phyloP scores from a whole-genome alignment of 2,329 filamentous ascomycete species.

The Periconia sp. region DNA sequence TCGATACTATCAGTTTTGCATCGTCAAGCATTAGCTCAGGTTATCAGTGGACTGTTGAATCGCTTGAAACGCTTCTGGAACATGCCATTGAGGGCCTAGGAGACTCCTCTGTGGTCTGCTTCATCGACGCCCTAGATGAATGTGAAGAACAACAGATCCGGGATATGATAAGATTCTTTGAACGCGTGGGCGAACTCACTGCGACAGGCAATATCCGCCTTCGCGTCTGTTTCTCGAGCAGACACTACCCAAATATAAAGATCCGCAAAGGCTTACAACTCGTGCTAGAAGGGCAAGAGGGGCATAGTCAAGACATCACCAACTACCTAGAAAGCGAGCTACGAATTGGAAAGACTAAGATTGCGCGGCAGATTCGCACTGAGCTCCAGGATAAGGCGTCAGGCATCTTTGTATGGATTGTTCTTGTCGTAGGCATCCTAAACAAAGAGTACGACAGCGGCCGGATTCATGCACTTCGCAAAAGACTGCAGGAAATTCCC shows the following conservation, averaged over 20 bases:
- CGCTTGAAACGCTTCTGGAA: constrained; percentile 15
- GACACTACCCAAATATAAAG: constrained; percentile 53
- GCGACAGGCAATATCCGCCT: constrained; percentile 16
- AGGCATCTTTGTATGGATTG: constrained; percentile 55
- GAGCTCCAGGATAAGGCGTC: constrained; percentile 43
- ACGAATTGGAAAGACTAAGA: constrained; percentile 13
- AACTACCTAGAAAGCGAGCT: constrained; percentile 25
- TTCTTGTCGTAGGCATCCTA: constrained; percentile 52
- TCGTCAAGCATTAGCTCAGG: neutral
- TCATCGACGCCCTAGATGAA: constrained; percentile 55
- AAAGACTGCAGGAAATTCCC: too few species aligned
- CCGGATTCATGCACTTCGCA: constrained; percentile 9
- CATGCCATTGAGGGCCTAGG: constrained; percentile 7
- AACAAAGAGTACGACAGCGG: constrained; percentile 47
- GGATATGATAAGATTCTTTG: constrained; percentile 51
- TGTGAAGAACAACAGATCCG: constrained; percentile 49
- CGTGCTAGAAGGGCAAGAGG: constrained; percentile 40
- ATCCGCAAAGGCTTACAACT: constrained; percentile 31
- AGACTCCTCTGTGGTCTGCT: constrained; percentile 12
- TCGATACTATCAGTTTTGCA: constrained; percentile 5
- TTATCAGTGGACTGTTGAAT: constrained; percentile 5
- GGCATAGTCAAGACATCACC: constrained; percentile 41
- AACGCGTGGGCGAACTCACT: constrained; percentile 40
- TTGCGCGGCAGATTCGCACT: constrained; percentile 17
- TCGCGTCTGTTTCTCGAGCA: constrained; percentile 53